Base-by-base conservation (phyloP, 2,329 filamentous ascomycete genomes). In the Beauveria australis region DNA sequence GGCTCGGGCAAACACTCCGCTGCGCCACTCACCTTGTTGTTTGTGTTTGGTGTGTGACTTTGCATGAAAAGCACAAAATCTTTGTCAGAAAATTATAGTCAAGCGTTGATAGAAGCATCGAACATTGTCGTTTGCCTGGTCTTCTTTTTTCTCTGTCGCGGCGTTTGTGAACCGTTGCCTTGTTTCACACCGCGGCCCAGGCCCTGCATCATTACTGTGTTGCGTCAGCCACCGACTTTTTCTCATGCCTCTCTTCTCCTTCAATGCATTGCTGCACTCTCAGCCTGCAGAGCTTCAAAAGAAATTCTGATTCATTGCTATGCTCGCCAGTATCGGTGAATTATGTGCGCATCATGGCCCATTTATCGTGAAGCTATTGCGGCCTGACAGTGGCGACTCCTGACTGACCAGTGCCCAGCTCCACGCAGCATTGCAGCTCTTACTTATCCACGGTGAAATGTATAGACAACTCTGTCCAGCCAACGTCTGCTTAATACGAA, bases 171-270 rank as follows among this genome's bases (percentile, higher is more conserved):
- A 52, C 46, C 28, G 28, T 19, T 12, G 9, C 9, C 19, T 5
- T 3, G 33, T n/a, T 37, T 14, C 14, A 22, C 54, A 26, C n/a
- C 22, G 12, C 16, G 22, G 18, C 10, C 19, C 8, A 6, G 18
- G 47, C 19, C 19, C 26, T 22, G 48, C 37, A 30, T 19, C 41
- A 47, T 16, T 37, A 16, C 53, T 47, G 41, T 47, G 26, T 41
- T n/a, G 14, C 40, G 37, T 59, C 56, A 59, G 47, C 47, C 56
- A 53, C 56, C 48, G 47, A 46, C 56, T 59, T 59, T 54, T 52
- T 46, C 12, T 28, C 14, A 5, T 37, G 5, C 33, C 33, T 43
- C 33, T 43, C 26, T 59, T 41, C 24, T 24, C 46, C 22, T 12
- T 19, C n/a, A n/a, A 41, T 55, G 40, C 41, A 30, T 14, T 26